phyloP scores from a whole-genome alignment of 768 basidiomycete genomes.

The Lyophyllum shimeji region DNA sequence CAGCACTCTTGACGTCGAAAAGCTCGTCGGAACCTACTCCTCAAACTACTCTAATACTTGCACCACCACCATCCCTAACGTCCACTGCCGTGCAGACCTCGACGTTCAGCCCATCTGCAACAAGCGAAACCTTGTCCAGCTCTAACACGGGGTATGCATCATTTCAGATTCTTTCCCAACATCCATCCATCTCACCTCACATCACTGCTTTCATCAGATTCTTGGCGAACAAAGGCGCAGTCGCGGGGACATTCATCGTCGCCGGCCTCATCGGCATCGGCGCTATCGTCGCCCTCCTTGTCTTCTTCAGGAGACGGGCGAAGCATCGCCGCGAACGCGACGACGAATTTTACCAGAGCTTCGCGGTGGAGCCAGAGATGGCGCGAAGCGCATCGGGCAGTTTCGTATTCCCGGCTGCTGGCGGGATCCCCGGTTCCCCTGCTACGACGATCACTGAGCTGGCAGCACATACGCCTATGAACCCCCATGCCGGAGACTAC shows the following conservation, averaged over 20 bases:
- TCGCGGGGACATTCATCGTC: constrained; percentile 34
- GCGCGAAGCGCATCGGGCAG: constrained; percentile 11
- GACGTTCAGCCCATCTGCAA: constrained; percentile 1
- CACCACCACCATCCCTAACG: background rate
- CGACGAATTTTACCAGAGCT: constrained; percentile 27
- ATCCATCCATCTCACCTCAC: constrained; percentile 9
- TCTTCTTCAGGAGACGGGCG: constrained; percentile 25
- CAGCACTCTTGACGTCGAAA: background rate
- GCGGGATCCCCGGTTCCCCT: constrained; percentile 21
- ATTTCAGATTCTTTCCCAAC: background rate
- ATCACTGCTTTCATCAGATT: constrained; percentile 27
- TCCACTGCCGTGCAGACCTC: background rate
- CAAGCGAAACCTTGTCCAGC: constrained; percentile 7
- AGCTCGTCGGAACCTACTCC: background rate
- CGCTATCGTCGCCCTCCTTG: constrained; percentile 21
- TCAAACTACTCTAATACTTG: constrained; percentile 5
- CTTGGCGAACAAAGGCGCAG: constrained; percentile 35
- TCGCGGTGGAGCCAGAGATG: constrained; percentile 7
- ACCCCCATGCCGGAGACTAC: constrained; percentile 20
- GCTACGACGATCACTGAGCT: constrained; percentile 25
- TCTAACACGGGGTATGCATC: constrained; percentile 16
- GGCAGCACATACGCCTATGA: constrained; percentile 22
- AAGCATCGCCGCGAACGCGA: constrained; percentile 20
- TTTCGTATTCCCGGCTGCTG: constrained; percentile 2
- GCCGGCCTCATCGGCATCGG: constrained; percentile 27